These are phyloP conservation scores for Annulohypoxylon stygium DNA, from an alignment of 495 filamentous ascomycete species.

Conservation along the genomic window DNA sequence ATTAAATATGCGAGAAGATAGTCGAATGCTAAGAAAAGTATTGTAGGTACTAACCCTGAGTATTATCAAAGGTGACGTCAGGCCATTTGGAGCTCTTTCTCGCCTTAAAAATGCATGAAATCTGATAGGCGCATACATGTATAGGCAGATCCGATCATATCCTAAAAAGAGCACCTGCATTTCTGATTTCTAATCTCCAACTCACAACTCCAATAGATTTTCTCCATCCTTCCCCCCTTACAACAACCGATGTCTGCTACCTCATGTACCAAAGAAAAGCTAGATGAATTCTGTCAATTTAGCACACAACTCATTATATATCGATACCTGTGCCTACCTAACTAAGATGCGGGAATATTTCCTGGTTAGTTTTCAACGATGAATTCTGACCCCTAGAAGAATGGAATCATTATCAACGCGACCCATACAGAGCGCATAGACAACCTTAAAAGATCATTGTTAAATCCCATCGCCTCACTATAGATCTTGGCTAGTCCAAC, in stretches of 20 bases:
- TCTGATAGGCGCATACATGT: slow-evolving; percentile 35
- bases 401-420: background rate
- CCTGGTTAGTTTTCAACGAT: background rate
- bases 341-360: background rate
- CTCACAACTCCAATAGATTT: slow-evolving; percentile 4
- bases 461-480: background rate
- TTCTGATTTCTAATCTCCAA: slow-evolving; percentile 26
- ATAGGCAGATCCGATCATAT: slow-evolving; percentile 16
- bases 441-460: background rate
- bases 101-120: slow-evolving; percentile 29
- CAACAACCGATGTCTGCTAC: slow-evolving; percentile 15
- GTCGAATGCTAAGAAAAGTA: background rate
- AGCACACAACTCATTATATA: background rate
- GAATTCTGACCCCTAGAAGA: background rate
- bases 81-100: slow-evolving; percentile 16
- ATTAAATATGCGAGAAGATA: background rate
- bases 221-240: slow-evolving; percentile 1
- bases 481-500: background rate
- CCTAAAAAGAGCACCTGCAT: slow-evolving; percentile 32
- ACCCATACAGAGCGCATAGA: background rate
- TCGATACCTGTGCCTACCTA: slow-evolving; percentile 2
- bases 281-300: background rate
- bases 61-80: slow-evolving; percentile 34
- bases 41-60: background rate
- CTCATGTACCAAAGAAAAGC: background rate